Percentiles rank a stretch among this genome's conserved stretches.
Evolutionary conservation across 441 rosid species (phyloP).

Genomic region (Breynia disticha): DNA sequence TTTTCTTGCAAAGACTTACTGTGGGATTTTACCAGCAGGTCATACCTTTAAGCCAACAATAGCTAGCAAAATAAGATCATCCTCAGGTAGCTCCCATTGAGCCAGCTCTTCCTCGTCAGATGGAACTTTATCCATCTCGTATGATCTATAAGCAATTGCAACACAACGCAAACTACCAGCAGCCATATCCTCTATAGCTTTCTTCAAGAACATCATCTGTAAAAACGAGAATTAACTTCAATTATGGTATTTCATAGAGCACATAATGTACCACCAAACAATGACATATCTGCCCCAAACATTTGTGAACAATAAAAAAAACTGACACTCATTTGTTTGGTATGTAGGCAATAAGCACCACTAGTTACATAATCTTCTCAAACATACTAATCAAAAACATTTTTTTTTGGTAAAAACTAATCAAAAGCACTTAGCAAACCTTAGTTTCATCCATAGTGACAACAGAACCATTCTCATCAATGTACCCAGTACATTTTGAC

Average conservation of each 20-base stretch:
- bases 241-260: neutral
- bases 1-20: neutral
- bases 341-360: too few relatives aligned
- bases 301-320: too few relatives aligned
- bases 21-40: neutral
- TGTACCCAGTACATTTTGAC: constrained; percentile 53
- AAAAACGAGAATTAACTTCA: constrained; percentile 4
- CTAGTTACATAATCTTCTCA: too few relatives aligned
- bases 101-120: constrained; percentile 50
- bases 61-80: constrained; percentile 78
- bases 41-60: constrained; percentile 84
- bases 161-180: constrained; percentile 84
- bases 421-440: constrained; percentile 27
- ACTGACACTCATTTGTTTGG: too few relatives aligned
- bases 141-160: constrained; percentile 74
- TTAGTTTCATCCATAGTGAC: constrained; percentile 48
- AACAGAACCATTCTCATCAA: constrained; percentile 35
- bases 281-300: too few relatives aligned
- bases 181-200: constrained; percentile 85
- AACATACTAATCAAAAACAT: neutral
- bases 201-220: constrained; percentile 48
- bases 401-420: too few relatives aligned
- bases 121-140: constrained; percentile 60
- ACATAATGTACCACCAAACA: too few relatives aligned
- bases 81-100: constrained; percentile 75